Conservation (phyloP, 1,284 basidiomycete species). For the Irpex lacteus region DNA sequence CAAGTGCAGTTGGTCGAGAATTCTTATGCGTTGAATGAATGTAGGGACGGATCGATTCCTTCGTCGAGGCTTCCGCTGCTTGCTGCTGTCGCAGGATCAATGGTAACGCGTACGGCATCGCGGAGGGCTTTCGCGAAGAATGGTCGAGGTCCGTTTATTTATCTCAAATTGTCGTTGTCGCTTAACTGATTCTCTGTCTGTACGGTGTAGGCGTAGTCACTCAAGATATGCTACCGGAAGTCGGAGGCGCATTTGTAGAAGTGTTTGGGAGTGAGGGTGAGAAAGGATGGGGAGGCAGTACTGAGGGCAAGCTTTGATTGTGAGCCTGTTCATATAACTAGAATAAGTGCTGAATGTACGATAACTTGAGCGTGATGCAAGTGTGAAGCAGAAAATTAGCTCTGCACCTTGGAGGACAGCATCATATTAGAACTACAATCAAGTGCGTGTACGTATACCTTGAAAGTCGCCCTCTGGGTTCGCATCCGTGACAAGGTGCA, state of each 20-base stretch:
- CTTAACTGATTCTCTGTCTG: background rate
- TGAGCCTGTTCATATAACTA: background rate
- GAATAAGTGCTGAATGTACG: too few relatives aligned
- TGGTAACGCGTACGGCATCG: conserved; percentile 85
- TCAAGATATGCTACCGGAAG: conserved; percentile 81
- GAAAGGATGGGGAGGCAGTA: conserved; percentile 24
- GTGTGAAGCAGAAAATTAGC: too few relatives aligned
- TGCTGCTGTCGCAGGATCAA: conserved; percentile 85
- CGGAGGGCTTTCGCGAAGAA: conserved; percentile 71
- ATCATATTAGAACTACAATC: too few relatives aligned
- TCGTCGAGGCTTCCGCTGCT: conserved; percentile 73
- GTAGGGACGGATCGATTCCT: conserved; percentile 49
- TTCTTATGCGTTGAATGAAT: too few relatives aligned
- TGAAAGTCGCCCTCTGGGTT: too few relatives aligned
- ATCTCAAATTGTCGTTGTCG: background rate
- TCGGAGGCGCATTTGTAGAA: conserved; percentile 73
- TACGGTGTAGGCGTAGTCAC: conserved; percentile 68
- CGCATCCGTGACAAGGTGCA: too few relatives aligned
- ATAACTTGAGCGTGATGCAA: too few relatives aligned
- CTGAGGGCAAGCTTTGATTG: conserved; percentile 19
- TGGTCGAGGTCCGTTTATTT: conserved; percentile 45
- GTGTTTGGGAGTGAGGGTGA: conserved; percentile 60
- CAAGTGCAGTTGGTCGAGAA: background rate
- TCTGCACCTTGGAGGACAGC: too few relatives aligned
- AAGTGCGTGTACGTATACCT: too few relatives aligned